phyloP scores from a whole-genome alignment of 768 basidiomycete species.

The Boletus pseudopeckii region DNA sequence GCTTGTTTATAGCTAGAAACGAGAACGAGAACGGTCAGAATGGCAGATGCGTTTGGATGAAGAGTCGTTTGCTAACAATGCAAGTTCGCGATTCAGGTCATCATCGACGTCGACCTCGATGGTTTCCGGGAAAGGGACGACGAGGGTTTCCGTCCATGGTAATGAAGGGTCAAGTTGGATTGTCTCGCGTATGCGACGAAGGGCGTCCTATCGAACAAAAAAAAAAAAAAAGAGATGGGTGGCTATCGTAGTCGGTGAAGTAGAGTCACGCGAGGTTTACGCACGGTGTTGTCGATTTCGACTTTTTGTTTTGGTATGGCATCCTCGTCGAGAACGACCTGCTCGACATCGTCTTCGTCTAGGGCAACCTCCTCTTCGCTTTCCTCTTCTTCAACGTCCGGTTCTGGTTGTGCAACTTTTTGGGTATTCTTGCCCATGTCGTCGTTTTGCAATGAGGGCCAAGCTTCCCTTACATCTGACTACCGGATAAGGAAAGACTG shows the following conservation, averaged over 20 bases:
- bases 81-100: conserved; percentile 91
- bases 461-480: background rate
- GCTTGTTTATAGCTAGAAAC: conserved; percentile 88
- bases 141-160: conserved; percentile 83
- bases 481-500: conserved; percentile 23
- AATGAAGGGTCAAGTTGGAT: conserved; percentile 72
- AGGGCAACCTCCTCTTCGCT: conserved; percentile 48
- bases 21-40: background rate
- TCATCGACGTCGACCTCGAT: conserved; percentile 78
- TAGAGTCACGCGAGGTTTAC: conserved; percentile 19
- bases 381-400: conserved; percentile 24
- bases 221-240: background rate
- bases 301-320: conserved; percentile 72
- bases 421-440: conserved; percentile 7
- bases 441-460: too few relatives aligned
- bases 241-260: background rate
- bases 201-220: conserved; percentile 52
- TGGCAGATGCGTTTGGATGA: background rate
- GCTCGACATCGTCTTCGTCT: conserved; percentile 75
- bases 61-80: conserved; percentile 61
- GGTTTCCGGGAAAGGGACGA: conserved; percentile 65
- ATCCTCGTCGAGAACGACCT: conserved; percentile 68
- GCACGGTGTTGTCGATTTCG: conserved; percentile 69
- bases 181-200: conserved; percentile 75
- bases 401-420: conserved; percentile 5